Evolutionary conservation across 768 basidiomycete species (phyloP).

Genomic region (Xerocomellus dryophilus): DNA sequence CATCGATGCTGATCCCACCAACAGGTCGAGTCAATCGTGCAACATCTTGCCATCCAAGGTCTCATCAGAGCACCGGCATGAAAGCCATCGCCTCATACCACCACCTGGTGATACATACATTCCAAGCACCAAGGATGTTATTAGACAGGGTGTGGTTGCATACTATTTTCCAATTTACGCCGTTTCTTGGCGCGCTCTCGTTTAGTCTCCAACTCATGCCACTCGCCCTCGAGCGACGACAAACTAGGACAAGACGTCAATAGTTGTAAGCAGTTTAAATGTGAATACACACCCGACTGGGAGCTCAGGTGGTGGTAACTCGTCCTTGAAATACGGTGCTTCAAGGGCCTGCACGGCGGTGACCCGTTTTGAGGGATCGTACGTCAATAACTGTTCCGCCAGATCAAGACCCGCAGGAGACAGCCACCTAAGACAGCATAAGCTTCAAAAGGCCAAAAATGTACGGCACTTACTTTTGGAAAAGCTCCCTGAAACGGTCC

Average conservation of each 20-base stretch:
- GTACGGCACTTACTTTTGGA: slow-evolving; percentile 67
- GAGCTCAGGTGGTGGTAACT: slow-evolving; percentile 67
- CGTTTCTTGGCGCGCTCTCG: slow-evolving; percentile 81
- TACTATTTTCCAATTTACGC: slow-evolving; percentile 57
- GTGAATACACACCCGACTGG: slow-evolving; percentile 68
- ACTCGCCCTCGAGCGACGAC: slow-evolving; percentile 83
- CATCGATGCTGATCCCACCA: not conserved
- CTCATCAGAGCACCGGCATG: slow-evolving; percentile 43
- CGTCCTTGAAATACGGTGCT: slow-evolving; percentile 79
- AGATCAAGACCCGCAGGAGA: slow-evolving; percentile 84
- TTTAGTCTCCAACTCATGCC: slow-evolving; percentile 98
- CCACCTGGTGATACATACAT: slow-evolving; percentile 9
- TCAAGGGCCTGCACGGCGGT: slow-evolving; percentile 79
- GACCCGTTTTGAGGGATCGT: slow-evolving; percentile 74
- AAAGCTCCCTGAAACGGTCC: slow-evolving; percentile 80
- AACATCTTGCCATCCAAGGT: slow-evolving; percentile 70
- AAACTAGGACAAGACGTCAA: slow-evolving; percentile 46
- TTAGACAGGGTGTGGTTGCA: slow-evolving; percentile 37
- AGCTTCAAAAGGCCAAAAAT: not conserved
- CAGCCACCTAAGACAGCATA: slow-evolving; percentile 59
- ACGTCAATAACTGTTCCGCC: slow-evolving; percentile 76
- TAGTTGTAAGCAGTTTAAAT: not conserved
- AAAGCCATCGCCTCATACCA: slow-evolving; percentile 13
- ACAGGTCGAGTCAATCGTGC: slow-evolving; percentile 85
- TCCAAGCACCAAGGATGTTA: slow-evolving; percentile 19